Evolutionary conservation across 108 stramenopile genomes (phyloP).

Genomic region (Skeletonema potamos): DNA sequence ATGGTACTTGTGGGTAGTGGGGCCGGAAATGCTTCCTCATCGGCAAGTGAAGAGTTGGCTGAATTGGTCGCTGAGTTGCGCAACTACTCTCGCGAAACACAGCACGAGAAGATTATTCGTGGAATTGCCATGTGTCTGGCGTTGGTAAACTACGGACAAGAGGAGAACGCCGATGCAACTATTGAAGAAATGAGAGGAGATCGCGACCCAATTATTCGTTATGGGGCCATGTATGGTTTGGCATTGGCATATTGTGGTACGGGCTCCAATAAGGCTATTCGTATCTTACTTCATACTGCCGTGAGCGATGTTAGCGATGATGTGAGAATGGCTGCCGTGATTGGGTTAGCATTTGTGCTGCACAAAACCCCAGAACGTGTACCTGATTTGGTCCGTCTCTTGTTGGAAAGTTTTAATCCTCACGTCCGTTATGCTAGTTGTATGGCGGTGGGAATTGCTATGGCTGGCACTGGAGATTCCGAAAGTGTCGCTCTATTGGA

Average conservation of each 20-base stretch:
- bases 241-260: conserved; percentile 98
- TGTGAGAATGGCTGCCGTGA: conserved; percentile 98
- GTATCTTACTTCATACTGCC: conserved; percentile 95
- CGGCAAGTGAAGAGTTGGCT: conserved; percentile 69
- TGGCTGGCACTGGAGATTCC: conserved; percentile 93
- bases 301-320: conserved; percentile 98
- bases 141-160: conserved; percentile 93
- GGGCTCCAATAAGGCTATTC: conserved; percentile 94
- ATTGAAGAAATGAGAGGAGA: conserved; percentile 95
- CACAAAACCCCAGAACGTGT: conserved; percentile 96
- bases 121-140: conserved; percentile 96
- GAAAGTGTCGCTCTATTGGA: conserved; percentile 96
- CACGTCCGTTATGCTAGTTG: conserved; percentile 99
- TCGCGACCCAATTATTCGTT: conserved; percentile 97
- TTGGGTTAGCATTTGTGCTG: conserved; percentile 96
- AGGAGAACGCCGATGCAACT: conserved; percentile 94
- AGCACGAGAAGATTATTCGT: conserved; percentile 99
- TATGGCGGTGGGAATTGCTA: conserved; percentile 98
- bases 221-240: conserved; percentile 96
- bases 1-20: conserved; percentile 94
- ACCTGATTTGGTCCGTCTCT: conserved; percentile 88
- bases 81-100: conserved; percentile 94
- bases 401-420: conserved; percentile 98
- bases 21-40: conserved; percentile 68
- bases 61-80: conserved; percentile 89